Conservation (phyloP, 257 asterid genomes). For the Misopates orontium region DNA sequence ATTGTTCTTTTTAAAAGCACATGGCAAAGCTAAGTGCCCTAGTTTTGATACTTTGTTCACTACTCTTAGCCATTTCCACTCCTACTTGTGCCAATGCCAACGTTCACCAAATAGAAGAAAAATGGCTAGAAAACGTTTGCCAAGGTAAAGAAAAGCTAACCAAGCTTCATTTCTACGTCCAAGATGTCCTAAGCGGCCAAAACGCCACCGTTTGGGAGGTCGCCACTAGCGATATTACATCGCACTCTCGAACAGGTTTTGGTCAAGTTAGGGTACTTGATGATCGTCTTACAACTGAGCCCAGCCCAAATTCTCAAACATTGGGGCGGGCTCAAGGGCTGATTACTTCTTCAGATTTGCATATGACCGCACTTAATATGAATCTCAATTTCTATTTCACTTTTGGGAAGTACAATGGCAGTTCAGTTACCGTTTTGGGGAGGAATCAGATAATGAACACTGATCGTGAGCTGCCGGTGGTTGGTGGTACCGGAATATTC, state of each 20-base stretch:
- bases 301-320: slow-evolving; percentile 19
- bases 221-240: background rate
- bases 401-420: slow-evolving; percentile 22
- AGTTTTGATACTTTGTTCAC: background rate
- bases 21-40: background rate
- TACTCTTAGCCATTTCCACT: background rate
- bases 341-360: slow-evolving; percentile 7
- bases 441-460: slow-evolving; percentile 2
- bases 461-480: slow-evolving; percentile 32
- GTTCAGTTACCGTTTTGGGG: slow-evolving; percentile 28
- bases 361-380: background rate
- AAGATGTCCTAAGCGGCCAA: slow-evolving; percentile 12
- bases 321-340: slow-evolving; percentile 33
- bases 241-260: background rate
- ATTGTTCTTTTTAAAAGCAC: no score
- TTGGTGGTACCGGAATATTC: no score
- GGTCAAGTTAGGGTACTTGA: slow-evolving; percentile 3
- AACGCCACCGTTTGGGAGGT: slow-evolving; percentile 12
- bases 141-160: background rate
- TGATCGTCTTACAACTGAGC: slow-evolving; percentile 21
- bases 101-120: background rate
- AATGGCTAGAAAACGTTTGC: slow-evolving; percentile 23
- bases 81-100: background rate
- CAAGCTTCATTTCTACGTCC: slow-evolving; percentile 30
- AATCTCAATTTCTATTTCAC: slow-evolving; percentile 22